A percentile compares a stretch with the other conserved stretches of the same genome.
These are phyloP conservation scores for Bifiguratus adelaidae DNA, from an alignment of 192 early-diverging fungal species.

Conservation along the genomic window DNA sequence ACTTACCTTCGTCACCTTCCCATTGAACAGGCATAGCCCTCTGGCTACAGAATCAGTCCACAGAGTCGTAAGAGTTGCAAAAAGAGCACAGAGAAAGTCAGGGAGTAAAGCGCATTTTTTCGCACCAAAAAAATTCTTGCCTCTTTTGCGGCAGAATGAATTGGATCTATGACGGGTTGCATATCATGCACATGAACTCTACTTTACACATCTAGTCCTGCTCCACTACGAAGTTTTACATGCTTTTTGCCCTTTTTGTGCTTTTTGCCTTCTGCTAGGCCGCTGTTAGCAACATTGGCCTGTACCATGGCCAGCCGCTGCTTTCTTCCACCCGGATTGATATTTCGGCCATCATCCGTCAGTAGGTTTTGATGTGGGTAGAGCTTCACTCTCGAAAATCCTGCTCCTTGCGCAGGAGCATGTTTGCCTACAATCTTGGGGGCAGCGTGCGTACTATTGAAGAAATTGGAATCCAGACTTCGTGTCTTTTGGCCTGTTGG, in stretches of 20 bases:
- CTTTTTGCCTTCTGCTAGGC: conserved; percentile 34
- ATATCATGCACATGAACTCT: neutral
- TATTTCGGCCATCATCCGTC: conserved; percentile 31
- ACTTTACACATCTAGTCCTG: conserved; percentile 29
- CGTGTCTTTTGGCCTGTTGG: conserved; percentile 31
- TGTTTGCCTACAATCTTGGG: conserved; percentile 23
- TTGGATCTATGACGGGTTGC: too few relatives aligned
- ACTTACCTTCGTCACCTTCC: too few relatives aligned
- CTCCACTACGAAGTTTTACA: conserved; percentile 60
- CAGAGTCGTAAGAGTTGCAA: too few relatives aligned
- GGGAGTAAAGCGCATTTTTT: too few relatives aligned
- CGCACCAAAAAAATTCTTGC: too few relatives aligned
- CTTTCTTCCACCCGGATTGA: conserved; percentile 19
- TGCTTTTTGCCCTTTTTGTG: conserved; percentile 72
- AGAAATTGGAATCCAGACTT: conserved; percentile 41
- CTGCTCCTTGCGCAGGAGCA: conserved; percentile 20
- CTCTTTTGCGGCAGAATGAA: too few relatives aligned
- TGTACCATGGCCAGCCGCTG: conserved; percentile 11
- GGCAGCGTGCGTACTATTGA: conserved; percentile 15
- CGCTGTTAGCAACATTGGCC: conserved; percentile 10
- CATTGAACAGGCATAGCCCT: too few relatives aligned
- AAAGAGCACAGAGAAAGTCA: too few relatives aligned
- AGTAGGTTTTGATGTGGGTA: conserved; percentile 46
- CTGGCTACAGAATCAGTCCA: too few relatives aligned
- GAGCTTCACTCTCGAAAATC: conserved; percentile 40